phyloP scores from a whole-genome alignment of 2,329 filamentous ascomycete species.

The Thielaviopsis euricoi region DNA sequence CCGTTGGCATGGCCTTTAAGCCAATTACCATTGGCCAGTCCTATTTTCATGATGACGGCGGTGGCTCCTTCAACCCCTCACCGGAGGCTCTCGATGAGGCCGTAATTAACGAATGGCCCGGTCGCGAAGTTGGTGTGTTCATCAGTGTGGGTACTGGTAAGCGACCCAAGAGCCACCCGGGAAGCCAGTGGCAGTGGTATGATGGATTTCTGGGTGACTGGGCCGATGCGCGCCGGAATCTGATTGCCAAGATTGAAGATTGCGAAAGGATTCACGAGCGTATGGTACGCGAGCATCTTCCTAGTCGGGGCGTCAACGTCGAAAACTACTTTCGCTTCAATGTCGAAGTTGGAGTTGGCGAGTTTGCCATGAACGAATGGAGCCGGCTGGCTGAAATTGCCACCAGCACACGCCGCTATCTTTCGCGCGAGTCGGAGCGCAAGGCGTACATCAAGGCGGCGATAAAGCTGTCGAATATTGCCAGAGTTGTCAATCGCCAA shows the following conservation, averaged over 20 bases:
- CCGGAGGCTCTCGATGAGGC: constrained; percentile 80
- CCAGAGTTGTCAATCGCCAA: constrained; percentile 52
- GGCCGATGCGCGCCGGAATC: constrained; percentile 67
- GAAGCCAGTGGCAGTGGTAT: constrained; percentile 71
- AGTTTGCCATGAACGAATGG: constrained; percentile 99
- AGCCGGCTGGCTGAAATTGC: constrained; percentile 85
- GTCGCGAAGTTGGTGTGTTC: constrained; percentile 80
- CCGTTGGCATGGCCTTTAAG: constrained; percentile 87
- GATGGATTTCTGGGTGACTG: constrained; percentile 87
- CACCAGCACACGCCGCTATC: constrained; percentile 74
- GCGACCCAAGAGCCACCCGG: constrained; percentile 41
- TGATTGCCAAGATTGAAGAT: constrained; percentile 87
- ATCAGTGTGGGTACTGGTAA: constrained; percentile 90
- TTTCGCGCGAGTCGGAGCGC: constrained; percentile 57
- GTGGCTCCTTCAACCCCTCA: constrained; percentile 80
- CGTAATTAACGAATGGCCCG: constrained; percentile 84
- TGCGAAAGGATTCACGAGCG: constrained; percentile 81
- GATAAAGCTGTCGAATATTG: constrained; percentile 63
- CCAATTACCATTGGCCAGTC: constrained; percentile 88
- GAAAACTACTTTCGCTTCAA: constrained; percentile 96
- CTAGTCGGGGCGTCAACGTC: constrained; percentile 60
- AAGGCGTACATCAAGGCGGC: constrained; percentile 61
- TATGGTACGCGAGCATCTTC: constrained; percentile 66
- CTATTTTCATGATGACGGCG: constrained; percentile 82
- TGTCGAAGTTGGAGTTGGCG: constrained; percentile 86